Conservation (phyloP, 2,329 filamentous ascomycete species). For the Sporothrix curviconia region DNA sequence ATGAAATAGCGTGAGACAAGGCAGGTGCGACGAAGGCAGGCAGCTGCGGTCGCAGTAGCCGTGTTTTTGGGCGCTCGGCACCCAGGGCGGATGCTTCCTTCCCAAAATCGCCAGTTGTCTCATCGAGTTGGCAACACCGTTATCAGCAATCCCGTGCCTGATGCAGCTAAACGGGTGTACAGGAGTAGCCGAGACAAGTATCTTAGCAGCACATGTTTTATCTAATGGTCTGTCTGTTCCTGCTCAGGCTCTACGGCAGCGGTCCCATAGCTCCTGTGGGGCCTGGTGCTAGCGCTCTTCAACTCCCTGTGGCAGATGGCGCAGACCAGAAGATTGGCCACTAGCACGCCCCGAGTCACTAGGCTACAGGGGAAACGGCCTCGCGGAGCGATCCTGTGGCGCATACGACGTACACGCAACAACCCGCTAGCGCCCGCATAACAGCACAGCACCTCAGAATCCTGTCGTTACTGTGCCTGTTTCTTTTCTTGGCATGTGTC, state of each 20-base stretch:
- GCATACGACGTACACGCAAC: background rate
- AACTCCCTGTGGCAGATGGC: background rate
- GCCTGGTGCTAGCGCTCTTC: background rate
- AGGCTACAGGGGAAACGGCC: too few species aligned
- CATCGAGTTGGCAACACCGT: conserved; percentile 4
- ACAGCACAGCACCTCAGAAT: background rate
- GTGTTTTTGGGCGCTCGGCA: background rate
- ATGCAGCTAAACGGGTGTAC: conserved; percentile 7
- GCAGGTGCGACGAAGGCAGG: background rate
- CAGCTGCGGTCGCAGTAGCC: background rate
- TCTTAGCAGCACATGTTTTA: background rate
- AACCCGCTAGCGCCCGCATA: conserved; percentile 9
- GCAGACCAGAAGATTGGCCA: background rate
- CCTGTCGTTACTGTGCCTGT: too few species aligned
- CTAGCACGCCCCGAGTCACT: too few species aligned
- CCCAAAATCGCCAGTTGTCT: conserved; percentile 15
- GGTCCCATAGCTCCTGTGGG: conserved; percentile 1
- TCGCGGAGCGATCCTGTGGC: too few species aligned
- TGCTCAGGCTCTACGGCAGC: too few species aligned
- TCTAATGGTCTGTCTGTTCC: too few species aligned
- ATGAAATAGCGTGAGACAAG: background rate
- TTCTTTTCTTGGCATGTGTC: conserved; percentile 9
- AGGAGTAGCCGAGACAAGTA: background rate
- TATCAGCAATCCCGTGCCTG: background rate
- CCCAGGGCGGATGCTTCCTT: background rate